A percentile compares a stretch with the other conserved stretches of the same genome.
These are phyloP conservation scores for Geranomyces variabilis DNA, from an alignment of 192 early-diverging fungal genomes.

Conservation along the genomic window DNA sequence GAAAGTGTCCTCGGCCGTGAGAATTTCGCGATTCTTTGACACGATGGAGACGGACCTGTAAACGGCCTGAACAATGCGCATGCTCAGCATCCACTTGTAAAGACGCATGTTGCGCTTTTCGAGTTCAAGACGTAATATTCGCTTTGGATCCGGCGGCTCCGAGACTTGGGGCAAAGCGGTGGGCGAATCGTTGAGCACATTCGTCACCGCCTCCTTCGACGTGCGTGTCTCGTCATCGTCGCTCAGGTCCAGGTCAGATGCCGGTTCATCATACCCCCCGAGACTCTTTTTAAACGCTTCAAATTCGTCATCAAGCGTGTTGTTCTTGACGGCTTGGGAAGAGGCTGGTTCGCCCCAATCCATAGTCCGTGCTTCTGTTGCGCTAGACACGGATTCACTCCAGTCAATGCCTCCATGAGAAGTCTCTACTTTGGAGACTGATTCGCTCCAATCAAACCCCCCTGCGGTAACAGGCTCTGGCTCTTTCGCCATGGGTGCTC, in stretches of 20 bases:
- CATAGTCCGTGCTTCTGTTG: slow-evolving; percentile 23
- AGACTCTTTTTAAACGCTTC: slow-evolving; percentile 50
- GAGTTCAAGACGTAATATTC: slow-evolving; percentile 27
- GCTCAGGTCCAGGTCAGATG: slow-evolving; percentile 20
- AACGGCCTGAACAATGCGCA: slow-evolving; percentile 61
- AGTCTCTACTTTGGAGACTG: slow-evolving; percentile 25
- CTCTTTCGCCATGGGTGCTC: slow-evolving; percentile 24
- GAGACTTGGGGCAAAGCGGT: neutral
- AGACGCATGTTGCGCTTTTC: slow-evolving; percentile 41
- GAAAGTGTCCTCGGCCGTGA: slow-evolving; percentile 50
- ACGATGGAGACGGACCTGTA: slow-evolving; percentile 51
- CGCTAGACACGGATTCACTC: slow-evolving; percentile 38
- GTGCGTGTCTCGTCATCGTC: slow-evolving; percentile 10
- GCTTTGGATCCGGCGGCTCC: slow-evolving; percentile 16
- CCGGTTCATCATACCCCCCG: slow-evolving; percentile 26
- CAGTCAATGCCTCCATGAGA: slow-evolving; percentile 45
- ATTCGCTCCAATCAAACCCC: slow-evolving; percentile 46
- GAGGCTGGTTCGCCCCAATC: slow-evolving; percentile 50
- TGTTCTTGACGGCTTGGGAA: neutral
- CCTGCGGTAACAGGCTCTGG: slow-evolving; percentile 19
- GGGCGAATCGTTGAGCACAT: neutral
- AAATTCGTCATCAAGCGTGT: slow-evolving; percentile 47
- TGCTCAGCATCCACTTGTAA: slow-evolving; percentile 66
- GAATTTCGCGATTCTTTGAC: slow-evolving; percentile 49
- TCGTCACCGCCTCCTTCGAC: neutral